These are phyloP conservation scores for Paramecium sexaurelia DNA, from an alignment of 73 alveolate species.

Conservation along the genomic window DNA sequence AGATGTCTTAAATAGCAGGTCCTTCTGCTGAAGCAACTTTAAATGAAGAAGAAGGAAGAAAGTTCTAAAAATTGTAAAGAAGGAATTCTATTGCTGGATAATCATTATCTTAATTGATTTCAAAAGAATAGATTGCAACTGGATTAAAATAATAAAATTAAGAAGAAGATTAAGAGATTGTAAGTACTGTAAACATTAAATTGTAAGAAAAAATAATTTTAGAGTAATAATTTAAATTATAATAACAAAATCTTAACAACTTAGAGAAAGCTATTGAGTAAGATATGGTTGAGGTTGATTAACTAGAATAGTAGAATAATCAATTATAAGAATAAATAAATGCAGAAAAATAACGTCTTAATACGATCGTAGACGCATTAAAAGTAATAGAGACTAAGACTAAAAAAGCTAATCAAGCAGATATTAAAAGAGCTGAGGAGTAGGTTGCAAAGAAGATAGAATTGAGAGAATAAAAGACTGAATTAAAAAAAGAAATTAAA, in stretches of 20 bases:
- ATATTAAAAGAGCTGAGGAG: constrained; percentile 56
- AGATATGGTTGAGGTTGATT: not conserved
- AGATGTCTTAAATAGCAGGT: constrained; percentile 51
- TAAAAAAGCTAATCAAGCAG: constrained; percentile 30
- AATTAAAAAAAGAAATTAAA: constrained; percentile 61
- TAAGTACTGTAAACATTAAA: not conserved
- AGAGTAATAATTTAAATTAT: constrained; percentile 7
- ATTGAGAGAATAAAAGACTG: constrained; percentile 38
- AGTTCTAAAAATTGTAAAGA: constrained; percentile 36
- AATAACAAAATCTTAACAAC: not conserved
- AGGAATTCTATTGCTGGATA: constrained; percentile 50
- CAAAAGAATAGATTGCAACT: constrained; percentile 32
- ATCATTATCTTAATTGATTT: constrained; percentile 30
- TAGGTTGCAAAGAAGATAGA: constrained; percentile 34
- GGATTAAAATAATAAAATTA: not conserved
- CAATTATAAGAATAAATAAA: not conserved
- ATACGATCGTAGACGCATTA: not conserved
- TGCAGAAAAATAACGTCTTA: not conserved
- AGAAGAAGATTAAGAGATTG: constrained; percentile 13
- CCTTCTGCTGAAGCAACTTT: constrained; percentile 47
- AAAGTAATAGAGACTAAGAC: constrained; percentile 30
- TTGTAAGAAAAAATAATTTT: not conserved
- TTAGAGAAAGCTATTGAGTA: not conserved
- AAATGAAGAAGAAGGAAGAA: constrained; percentile 45
- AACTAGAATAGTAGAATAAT: not conserved